Evolutionary conservation across 2,329 filamentous ascomycete genomes (phyloP).

Genomic region (Didymella segeticola): DNA sequence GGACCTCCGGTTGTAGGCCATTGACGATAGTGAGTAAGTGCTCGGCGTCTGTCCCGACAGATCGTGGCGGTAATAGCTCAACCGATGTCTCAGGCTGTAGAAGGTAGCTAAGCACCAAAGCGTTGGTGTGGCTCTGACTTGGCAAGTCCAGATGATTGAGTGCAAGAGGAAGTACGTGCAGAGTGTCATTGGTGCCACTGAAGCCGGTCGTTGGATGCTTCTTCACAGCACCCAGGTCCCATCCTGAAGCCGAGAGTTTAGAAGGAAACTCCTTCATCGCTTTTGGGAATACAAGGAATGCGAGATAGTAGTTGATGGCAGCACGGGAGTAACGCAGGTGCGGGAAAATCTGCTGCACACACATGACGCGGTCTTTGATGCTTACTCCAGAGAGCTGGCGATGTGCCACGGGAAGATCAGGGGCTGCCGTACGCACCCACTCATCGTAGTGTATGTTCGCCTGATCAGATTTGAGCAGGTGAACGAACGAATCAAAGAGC

Average conservation of each 20-base stretch:
- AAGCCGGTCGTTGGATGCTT: slow-evolving; percentile 66
- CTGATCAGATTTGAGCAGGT: slow-evolving; percentile 61
- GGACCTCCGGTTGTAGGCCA: slow-evolving; percentile 48
- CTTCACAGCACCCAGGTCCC: slow-evolving; percentile 65
- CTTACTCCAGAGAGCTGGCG: slow-evolving; percentile 34
- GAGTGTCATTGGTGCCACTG: slow-evolving; percentile 72
- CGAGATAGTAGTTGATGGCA: slow-evolving; percentile 69
- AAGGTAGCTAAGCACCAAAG: slow-evolving; percentile 67
- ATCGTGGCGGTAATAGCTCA: slow-evolving; percentile 28
- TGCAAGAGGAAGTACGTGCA: slow-evolving; percentile 62
- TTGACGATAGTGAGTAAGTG: slow-evolving; percentile 57
- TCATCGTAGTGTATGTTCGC: slow-evolving; percentile 58
- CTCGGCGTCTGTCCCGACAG: slow-evolving; percentile 40
- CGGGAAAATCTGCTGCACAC: slow-evolving; percentile 59
- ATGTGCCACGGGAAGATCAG: slow-evolving; percentile 49
- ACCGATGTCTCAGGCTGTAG: slow-evolving; percentile 53
- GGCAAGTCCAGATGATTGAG: slow-evolving; percentile 64
- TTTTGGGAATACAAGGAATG: slow-evolving; percentile 64
- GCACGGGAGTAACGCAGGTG: slow-evolving; percentile 60
- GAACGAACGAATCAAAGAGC: slow-evolving; percentile 55
- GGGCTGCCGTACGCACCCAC: slow-evolving; percentile 53
- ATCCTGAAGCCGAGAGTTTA: slow-evolving; percentile 71
- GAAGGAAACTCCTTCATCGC: slow-evolving; percentile 67
- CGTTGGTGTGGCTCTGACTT: slow-evolving; percentile 69
- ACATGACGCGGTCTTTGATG: slow-evolving; percentile 59